Evolutionary conservation across 257 asterid genomes (phyloP), one percentile per base, ranked within the genome.

Genomic region (Jacaranda mimosifolia): DNA sequence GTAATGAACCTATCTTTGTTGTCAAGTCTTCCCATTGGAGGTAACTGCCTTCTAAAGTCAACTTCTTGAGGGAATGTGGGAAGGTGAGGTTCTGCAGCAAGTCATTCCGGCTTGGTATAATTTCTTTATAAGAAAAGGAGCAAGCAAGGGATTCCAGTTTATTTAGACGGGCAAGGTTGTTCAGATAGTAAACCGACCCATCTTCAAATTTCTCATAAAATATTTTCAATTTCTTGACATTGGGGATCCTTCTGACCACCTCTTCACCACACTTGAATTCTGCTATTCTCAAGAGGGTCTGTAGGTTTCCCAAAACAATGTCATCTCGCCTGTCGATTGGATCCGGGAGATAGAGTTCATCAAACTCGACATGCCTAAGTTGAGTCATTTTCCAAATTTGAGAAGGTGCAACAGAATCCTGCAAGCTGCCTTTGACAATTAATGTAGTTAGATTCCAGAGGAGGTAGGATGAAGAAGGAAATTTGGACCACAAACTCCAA

Each of bases 321-420:
- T 14, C 46, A 39, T 36, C 19, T 0, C 9, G 36, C 35, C 12
- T 6, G 45, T 40, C 43, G 21, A 9, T 5, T 65, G 83, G 83
- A 73, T 79, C 68, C 0, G 53, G 79, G 15, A 79, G 75, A 32
- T 8, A 9, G 11, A 53, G 26, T 17, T 8, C 17, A 4, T 18
- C 8, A 11, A 73, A 46, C 15, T n/a, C 1, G 19, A 74, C n/a
- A 59, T 79, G 83, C 60, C 75, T 73, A 17, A 79, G 46, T 49
- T 38, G 67, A 21, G 70, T 71, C 83, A 79, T 55, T 53, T 56
- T 21, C 83, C 83, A 79, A 7, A 79, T 79, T 42, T 52, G 55
- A 17, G 32, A 5, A 14, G 60, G 32, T n/a, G 32, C 26, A 55
- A 55, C 32, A 17, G 17, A 14, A 14, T 18, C 3, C 17, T 2